These are phyloP conservation scores for Peronospora belbahrii DNA, from an alignment of 352 stramenopile species.

Conservation along the genomic window DNA sequence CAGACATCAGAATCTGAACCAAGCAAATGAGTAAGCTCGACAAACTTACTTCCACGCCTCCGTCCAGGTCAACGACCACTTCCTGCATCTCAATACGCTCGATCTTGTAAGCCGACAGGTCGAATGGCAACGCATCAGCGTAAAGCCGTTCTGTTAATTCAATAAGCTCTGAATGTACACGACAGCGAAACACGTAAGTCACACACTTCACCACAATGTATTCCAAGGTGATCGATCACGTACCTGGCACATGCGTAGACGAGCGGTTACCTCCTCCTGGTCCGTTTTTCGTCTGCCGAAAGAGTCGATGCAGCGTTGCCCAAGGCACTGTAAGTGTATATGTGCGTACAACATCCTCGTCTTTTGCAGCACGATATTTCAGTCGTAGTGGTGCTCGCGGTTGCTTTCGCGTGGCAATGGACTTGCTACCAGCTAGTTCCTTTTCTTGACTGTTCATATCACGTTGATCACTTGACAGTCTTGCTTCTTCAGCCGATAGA, in stretches of 20 bases:
- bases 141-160: constrained; percentile 46
- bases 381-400: constrained; percentile 35
- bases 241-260: constrained; percentile 26
- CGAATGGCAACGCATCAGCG: constrained; percentile 44
- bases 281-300: constrained; percentile 24
- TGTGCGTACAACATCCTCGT: constrained; percentile 32
- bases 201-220: constrained; percentile 3
- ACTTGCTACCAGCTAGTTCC: neutral
- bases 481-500: constrained; percentile 21
- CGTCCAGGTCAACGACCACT: constrained; percentile 29
- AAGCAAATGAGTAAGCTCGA: neutral
- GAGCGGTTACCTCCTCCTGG: constrained; percentile 7
- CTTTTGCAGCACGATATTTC: constrained; percentile 38
- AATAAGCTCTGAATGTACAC: constrained; percentile 34
- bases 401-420: constrained; percentile 8
- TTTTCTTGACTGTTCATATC: constrained; percentile 12
- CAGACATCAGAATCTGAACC: neutral
- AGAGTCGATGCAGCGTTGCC: constrained; percentile 36
- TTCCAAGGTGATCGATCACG: neutral
- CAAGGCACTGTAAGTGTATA: constrained; percentile 62
- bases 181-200: constrained; percentile 7
- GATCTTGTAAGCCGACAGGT: constrained; percentile 45
- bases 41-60: constrained; percentile 37
- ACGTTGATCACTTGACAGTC: constrained; percentile 1
- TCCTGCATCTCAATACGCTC: constrained; percentile 42